Evolutionary conservation across 2,329 filamentous ascomycete species (phyloP).

Genomic region (Byssothecium circinans): DNA sequence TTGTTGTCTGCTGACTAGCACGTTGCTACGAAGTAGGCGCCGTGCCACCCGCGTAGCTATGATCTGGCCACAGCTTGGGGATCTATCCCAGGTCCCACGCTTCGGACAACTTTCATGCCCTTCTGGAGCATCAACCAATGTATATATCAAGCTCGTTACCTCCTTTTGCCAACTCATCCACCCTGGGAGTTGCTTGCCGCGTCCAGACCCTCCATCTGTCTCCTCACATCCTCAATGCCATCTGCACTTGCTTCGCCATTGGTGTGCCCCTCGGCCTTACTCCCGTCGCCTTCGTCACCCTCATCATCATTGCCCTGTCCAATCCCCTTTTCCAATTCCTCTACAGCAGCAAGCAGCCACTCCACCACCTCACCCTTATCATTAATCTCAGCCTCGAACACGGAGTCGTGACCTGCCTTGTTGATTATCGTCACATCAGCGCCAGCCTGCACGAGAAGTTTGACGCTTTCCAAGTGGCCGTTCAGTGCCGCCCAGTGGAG

Average conservation of each 20-base stretch:
- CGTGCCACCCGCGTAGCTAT: conserved; percentile 21
- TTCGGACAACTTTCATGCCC: conserved; percentile 4
- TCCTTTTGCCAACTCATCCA: conserved; percentile 21
- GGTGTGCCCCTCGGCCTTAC: conserved; percentile 13
- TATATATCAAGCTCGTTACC: no score
- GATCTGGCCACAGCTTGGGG: conserved; percentile 13
- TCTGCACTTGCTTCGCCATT: conserved; percentile 16
- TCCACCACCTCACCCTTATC: conserved; percentile 54
- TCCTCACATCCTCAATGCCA: conserved; percentile 34
- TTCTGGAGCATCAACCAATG: conserved; percentile 19
- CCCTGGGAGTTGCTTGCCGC: conserved; percentile 24
- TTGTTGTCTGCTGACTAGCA: not conserved
- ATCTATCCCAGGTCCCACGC: conserved; percentile 7
- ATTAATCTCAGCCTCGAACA: conserved; percentile 54
- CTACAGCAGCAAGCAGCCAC: conserved; percentile 51
- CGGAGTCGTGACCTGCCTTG: conserved; percentile 71
- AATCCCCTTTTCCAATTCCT: conserved; percentile 44
- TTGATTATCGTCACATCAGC: conserved; percentile 80
- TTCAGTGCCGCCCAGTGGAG: conserved; percentile 94
- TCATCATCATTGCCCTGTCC: conserved; percentile 30
- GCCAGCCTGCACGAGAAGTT: conserved; percentile 72
- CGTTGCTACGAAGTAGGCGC: conserved; percentile 1
- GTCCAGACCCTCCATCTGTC: conserved; percentile 36
- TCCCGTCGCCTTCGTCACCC: conserved; percentile 18
- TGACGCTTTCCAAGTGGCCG: conserved; percentile 79